These are phyloP conservation scores for carrot (Daucus carota) DNA, from an alignment of 129 eudicot genomes.

Conservation along the genomic window DNA sequence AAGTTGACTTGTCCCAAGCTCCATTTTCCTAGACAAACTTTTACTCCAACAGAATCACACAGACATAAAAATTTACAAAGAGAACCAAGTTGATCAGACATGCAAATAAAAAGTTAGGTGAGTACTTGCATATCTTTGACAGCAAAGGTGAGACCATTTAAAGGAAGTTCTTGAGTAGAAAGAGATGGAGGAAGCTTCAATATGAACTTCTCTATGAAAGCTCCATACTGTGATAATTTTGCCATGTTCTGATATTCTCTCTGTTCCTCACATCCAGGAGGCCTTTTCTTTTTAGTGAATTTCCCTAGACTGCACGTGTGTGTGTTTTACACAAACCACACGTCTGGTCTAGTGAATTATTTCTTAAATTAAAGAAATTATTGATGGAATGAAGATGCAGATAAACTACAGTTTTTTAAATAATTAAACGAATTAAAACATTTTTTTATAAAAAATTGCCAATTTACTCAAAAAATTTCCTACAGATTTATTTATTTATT, in stretches of 20 bases:
- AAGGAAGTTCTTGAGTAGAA: conserved; percentile 38
- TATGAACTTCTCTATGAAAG: conserved; percentile 68
- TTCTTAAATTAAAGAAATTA: no score
- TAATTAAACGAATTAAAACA: neutral
- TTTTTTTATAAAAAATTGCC: neutral
- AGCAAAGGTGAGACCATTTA: conserved; percentile 68
- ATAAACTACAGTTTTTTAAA: no score
- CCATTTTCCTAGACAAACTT: neutral
- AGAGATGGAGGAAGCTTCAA: conserved; percentile 25
- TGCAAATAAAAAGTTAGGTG: neutral
- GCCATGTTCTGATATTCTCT: conserved; percentile 30
- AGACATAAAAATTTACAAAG: neutral
- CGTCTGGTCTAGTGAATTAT: neutral
- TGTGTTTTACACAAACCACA: neutral
- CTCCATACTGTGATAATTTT: conserved; percentile 49
- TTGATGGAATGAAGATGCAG: no score
- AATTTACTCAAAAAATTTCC: no score
- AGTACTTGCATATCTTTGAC: conserved; percentile 76
- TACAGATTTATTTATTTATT: neutral
- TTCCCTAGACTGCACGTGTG: no score
- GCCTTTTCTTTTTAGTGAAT: neutral
- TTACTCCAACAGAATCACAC: neutral
- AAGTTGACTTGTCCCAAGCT: neutral
- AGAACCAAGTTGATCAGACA: neutral
- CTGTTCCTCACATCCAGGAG: neutral